These are phyloP conservation scores for Torulaspora microellipsoides DNA, from an alignment of 805 yeast species.

Conservation along the genomic window DNA sequence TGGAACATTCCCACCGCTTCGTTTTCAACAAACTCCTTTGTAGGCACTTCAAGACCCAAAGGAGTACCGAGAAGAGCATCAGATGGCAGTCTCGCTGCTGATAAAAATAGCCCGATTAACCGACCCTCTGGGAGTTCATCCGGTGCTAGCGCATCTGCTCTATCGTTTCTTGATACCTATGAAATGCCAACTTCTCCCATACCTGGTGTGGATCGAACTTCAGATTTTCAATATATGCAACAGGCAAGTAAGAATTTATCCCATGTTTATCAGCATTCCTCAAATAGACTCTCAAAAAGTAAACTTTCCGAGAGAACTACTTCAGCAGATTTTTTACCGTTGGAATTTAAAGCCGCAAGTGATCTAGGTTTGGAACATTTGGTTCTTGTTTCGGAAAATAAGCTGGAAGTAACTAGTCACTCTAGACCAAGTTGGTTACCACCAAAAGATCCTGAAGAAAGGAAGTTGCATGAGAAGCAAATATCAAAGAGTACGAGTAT, in stretches of 20 bases:
- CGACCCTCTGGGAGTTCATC: not conserved
- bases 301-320: conserved; percentile 37
- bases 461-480: conserved; percentile 52
- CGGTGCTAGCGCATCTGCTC: not conserved
- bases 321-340: conserved; percentile 37
- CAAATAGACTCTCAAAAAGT: conserved; percentile 34
- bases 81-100: not conserved
- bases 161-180: conserved; percentile 25
- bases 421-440: conserved; percentile 72
- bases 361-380: conserved; percentile 52
- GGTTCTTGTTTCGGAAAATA: conserved; percentile 56
- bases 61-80: conserved; percentile 2
- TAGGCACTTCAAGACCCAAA: conserved; percentile 13
- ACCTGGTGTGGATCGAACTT: conserved; percentile 38
- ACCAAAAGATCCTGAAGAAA: conserved; percentile 54
- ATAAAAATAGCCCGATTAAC: not conserved
- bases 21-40: conserved; percentile 29
- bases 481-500: conserved; percentile 39
- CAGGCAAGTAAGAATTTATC: conserved; percentile 39
- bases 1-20: conserved; percentile 53
- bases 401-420: conserved; percentile 48
- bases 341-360: conserved; percentile 36
- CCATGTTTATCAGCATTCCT: conserved; percentile 39
- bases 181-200: conserved; percentile 47
- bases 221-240: conserved; percentile 33